Evolutionary conservation across 2,329 filamentous ascomycete species (phyloP).

Genomic region (Cladosporium sp.): DNA sequence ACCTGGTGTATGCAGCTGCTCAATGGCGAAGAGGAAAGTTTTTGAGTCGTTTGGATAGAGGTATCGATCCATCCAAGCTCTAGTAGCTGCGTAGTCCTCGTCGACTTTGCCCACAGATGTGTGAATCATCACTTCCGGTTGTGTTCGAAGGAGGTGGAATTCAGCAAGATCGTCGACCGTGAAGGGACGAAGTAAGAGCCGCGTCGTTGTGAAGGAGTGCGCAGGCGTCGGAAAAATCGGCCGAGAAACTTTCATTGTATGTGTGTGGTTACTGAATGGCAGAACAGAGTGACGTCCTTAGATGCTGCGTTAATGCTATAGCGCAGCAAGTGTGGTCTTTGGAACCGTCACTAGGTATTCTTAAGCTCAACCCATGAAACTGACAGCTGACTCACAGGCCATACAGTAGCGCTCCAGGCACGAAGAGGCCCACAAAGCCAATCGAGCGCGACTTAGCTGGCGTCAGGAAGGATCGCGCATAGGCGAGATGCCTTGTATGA

Average conservation of each 20-base stretch:
- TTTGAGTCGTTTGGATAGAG: neutral
- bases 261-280: neutral
- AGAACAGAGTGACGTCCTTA: neutral
- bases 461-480: neutral
- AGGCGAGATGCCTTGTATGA: neutral
- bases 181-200: constrained; percentile 1
- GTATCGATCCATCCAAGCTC: constrained; percentile 6
- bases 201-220: neutral
- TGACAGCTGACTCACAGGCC: neutral
- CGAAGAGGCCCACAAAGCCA: neutral
- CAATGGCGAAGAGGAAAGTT: neutral
- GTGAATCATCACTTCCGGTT: constrained; percentile 3
- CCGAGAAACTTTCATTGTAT: neutral
- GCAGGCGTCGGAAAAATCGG: neutral
- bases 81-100: neutral
- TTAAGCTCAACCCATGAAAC: neutral
- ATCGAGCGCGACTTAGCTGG: neutral
- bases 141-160: constrained; percentile 2
- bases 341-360: neutral
- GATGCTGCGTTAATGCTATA: neutral
- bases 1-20: neutral
- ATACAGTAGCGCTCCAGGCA: neutral
- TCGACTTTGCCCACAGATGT: neutral
- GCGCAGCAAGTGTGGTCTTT: neutral
- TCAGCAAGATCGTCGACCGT: neutral